Evolutionary conservation across 139 green algal species (phyloP).

Genomic region (Nannochloris sp.): DNA sequence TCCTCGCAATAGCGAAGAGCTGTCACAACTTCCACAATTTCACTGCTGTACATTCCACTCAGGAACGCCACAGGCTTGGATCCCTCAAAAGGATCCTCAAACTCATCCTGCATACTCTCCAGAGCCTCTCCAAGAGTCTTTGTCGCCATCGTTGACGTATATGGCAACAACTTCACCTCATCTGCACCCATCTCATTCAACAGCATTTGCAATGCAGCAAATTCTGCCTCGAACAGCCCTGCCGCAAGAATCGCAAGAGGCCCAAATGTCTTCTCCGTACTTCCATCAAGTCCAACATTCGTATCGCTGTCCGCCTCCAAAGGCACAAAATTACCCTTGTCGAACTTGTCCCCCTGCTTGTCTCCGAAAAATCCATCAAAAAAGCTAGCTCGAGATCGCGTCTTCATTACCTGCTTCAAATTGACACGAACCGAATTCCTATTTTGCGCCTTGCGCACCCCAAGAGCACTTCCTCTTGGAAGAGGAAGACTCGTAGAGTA

Average conservation of each 20-base stretch:
- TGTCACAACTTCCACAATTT: slow-evolving; percentile 8
- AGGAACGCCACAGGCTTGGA: background rate
- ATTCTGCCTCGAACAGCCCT: slow-evolving; percentile 4
- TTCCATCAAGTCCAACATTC: slow-evolving; percentile 6
- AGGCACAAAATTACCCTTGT: slow-evolving; percentile 3
- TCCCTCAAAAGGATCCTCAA: background rate
- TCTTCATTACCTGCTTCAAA: background rate
- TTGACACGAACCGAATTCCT: too few relatives aligned
- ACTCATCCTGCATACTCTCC: background rate
- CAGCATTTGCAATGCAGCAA: slow-evolving; percentile 5
- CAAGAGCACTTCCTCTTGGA: too few relatives aligned
- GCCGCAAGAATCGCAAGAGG: slow-evolving; percentile 8
- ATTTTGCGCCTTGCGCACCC: too few relatives aligned
- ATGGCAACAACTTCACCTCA: slow-evolving; percentile 4
- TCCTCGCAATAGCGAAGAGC: slow-evolving; percentile 6
- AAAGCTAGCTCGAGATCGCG: background rate
- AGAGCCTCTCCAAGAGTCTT: slow-evolving; percentile 10
- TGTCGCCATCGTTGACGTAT: background rate
- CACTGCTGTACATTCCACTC: slow-evolving; percentile 9
- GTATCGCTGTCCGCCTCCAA: background rate
- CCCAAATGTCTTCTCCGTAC: slow-evolving; percentile 5
- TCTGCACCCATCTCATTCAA: slow-evolving; percentile 7
- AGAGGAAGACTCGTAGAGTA: too few relatives aligned
- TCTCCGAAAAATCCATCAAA: background rate
- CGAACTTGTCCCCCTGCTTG: slow-evolving; percentile 1